Evolutionary conservation across 352 stramenopile genomes (phyloP).

Genomic region (Phytophthora capsici): DNA sequence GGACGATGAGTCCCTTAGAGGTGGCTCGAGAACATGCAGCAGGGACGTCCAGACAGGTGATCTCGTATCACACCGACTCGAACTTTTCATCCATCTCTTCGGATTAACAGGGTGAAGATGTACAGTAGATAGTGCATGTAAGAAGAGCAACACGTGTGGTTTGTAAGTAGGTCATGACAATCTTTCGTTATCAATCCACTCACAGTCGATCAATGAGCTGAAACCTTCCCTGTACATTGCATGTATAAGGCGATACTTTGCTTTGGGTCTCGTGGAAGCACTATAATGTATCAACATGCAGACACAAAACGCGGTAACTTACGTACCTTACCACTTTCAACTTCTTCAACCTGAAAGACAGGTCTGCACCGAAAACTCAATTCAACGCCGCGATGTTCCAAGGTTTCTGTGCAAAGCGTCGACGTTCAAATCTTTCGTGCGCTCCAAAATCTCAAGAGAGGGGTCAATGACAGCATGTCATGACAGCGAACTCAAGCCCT

Average conservation of each 20-base stretch:
- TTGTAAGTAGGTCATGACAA: too few species aligned
- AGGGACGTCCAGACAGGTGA: not conserved
- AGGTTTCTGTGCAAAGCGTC: conserved; percentile 3
- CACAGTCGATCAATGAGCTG: too few species aligned
- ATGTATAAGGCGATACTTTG: too few species aligned
- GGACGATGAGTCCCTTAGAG: conserved; percentile 35
- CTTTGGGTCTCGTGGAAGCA: too few species aligned
- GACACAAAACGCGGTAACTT: too few species aligned
- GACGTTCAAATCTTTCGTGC: conserved; percentile 21
- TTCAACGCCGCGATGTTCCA: conserved; percentile 2
- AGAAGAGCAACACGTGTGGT: too few species aligned
- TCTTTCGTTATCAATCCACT: too few species aligned
- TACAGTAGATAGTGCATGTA: too few species aligned
- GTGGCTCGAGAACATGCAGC: conserved; percentile 25
- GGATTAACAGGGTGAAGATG: not conserved
- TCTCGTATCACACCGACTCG: not conserved
- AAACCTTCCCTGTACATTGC: too few species aligned
- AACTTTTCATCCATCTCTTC: conserved; percentile 5
- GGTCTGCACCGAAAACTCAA: conserved; percentile 10
- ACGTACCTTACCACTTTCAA: too few species aligned
- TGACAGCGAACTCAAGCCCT: not conserved
- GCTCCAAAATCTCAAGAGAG: not conserved
- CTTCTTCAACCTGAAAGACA: conserved; percentile 1
- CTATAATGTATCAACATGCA: too few species aligned
- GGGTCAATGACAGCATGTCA: conserved; percentile 9